phyloP scores from a whole-genome alignment of 2,329 filamentous ascomycete genomes.

The Alternaria panax region DNA sequence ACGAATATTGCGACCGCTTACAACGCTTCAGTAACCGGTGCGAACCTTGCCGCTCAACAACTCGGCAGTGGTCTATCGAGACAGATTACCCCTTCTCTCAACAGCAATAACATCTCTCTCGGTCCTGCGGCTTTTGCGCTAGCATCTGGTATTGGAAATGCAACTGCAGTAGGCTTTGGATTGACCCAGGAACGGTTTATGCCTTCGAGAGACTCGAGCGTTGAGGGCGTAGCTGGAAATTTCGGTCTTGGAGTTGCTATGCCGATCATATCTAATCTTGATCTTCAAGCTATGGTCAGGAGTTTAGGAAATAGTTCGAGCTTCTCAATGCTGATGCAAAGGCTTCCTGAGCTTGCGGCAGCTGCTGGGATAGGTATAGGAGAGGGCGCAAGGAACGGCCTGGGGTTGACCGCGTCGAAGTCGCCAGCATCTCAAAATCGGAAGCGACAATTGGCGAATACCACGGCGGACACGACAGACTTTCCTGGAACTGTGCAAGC shows the following conservation, averaged over 20 bases:
- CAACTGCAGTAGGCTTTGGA: conserved; percentile 34
- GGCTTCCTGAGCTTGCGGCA: conserved; percentile 35
- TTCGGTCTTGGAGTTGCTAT: conserved; percentile 35
- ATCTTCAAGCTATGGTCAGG: conserved; percentile 27
- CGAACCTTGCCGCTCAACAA: conserved; percentile 37
- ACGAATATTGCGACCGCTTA: conserved; percentile 27
- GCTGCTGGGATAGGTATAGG: conserved; percentile 39
- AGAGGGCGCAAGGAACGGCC: conserved; percentile 34
- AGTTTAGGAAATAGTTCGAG: conserved; percentile 11
- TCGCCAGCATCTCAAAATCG: not conserved
- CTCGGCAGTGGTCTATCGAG: conserved; percentile 34
- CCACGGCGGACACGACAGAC: conserved; percentile 18
- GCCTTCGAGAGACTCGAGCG: conserved; percentile 24
- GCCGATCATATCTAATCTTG: conserved; percentile 34
- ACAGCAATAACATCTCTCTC: conserved; percentile 9
- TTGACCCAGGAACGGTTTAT: conserved; percentile 28
- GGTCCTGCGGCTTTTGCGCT: conserved; percentile 34
- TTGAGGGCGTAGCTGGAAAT: conserved; percentile 37
- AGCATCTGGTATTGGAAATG: conserved; percentile 40
- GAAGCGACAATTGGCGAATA: conserved; percentile 20
- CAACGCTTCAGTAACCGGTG: conserved; percentile 31
- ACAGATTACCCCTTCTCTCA: conserved; percentile 28
- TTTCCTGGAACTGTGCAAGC: conserved; percentile 27
- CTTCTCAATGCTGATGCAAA: conserved; percentile 17
- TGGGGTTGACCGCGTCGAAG: conserved; percentile 22